Conservation (phyloP, 2,329 filamentous ascomycete species). For the Colletotrichum gloeosporioides region DNA sequence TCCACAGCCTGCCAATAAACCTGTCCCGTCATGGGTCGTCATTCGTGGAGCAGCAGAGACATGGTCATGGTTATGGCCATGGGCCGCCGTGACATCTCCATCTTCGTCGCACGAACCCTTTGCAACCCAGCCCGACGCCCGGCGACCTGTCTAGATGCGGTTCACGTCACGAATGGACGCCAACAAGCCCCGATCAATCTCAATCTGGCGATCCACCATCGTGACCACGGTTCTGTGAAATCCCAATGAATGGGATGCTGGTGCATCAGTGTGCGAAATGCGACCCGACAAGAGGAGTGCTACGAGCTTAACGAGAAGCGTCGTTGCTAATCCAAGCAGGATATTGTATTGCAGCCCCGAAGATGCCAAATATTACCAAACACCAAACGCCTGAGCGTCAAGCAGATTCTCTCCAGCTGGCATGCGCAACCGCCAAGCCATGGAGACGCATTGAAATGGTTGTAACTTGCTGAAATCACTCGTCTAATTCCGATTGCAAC, state of each 20-base stretch:
- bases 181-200: neutral
- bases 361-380: neutral
- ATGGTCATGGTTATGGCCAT: neutral
- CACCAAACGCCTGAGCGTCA: neutral
- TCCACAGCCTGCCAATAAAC: slow-evolving; percentile 6
- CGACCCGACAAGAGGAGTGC: neutral
- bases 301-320: neutral
- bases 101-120: neutral
- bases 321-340: neutral
- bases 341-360: neutral
- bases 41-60: neutral
- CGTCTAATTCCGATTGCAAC: neutral
- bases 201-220: neutral
- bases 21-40: neutral
- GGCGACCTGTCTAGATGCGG: neutral
- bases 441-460: neutral
- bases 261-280: neutral
- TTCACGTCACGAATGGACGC: neutral
- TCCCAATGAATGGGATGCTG: neutral
- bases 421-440: neutral
- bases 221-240: neutral
- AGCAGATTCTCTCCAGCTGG: neutral
- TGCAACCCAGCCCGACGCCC: neutral
- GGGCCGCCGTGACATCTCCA: neutral
- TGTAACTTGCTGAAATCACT: neutral